A percentile compares a stretch with the other conserved stretches of the same genome.
Evolutionary conservation across 2,329 filamentous ascomycete genomes (phyloP).

Genomic region (Calonectria honghensis): DNA sequence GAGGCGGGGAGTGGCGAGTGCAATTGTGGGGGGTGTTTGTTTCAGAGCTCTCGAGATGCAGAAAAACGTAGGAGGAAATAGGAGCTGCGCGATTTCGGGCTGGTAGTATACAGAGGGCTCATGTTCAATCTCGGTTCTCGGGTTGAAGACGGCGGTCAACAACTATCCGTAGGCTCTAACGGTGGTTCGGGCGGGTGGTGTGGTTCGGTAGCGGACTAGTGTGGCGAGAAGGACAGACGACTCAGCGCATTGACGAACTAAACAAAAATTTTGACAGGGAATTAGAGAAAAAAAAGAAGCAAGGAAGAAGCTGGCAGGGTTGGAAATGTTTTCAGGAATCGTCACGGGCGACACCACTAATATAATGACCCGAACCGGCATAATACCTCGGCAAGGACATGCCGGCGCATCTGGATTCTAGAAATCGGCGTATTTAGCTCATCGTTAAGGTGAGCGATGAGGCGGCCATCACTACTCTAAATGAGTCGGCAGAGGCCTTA

Average conservation of each 20-base stretch:
- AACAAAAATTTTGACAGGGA: conserved; percentile 10
- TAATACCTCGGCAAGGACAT: background rate
- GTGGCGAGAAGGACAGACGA: conserved; percentile 8
- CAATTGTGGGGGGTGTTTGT: conserved; percentile 26
- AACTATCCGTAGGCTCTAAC: conserved; percentile 1
- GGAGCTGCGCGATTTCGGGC: background rate
- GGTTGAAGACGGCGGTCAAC: conserved; percentile 21
- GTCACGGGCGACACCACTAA: background rate
- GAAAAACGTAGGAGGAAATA: conserved; percentile 3
- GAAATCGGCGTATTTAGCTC: conserved; percentile 35
- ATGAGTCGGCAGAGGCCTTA: conserved; percentile 18
- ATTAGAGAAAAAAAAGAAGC: conserved; percentile 9
- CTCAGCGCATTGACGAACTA: conserved; percentile 20
- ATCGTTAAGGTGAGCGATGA: conserved; percentile 39
- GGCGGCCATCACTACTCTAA: conserved; percentile 31
- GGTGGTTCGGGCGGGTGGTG: conserved; percentile 15
- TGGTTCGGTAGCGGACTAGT: conserved; percentile 19
- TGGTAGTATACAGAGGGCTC: background rate
- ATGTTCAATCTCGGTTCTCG: conserved; percentile 7
- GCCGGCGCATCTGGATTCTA: background rate
- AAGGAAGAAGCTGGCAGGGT: conserved; percentile 8
- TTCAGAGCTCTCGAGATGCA: background rate
- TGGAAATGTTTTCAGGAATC: background rate
- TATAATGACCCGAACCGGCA: background rate
- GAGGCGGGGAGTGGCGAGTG: conserved; percentile 25